Evolutionary conservation across 1,284 basidiomycete genomes (phyloP), one percentile per base, ranked within the genome.

Genomic region (Cutaneotrichosporon sp.): DNA sequence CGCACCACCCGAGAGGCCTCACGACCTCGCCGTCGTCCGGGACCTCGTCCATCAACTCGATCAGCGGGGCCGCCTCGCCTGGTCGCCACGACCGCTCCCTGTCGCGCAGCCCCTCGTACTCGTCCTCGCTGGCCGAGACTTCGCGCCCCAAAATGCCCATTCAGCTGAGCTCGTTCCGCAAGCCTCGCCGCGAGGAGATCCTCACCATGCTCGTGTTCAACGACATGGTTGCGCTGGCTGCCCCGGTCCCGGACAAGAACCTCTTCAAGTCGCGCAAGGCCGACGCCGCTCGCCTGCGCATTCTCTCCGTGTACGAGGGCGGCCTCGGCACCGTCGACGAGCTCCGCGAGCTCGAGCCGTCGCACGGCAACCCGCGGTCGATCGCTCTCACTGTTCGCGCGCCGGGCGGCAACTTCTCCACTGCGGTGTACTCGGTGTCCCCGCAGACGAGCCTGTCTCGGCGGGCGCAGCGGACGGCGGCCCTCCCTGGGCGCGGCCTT

Each of bases 151-250:
- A 20, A 63, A 67, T 8, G 45, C 58, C 22, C 61, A 62, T 33
- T 42, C 59, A 50, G 38, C 34, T 55, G n/a, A 29, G 29, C 34
- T 27, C 54, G 25, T 43, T 49, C 45, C 58, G 61, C 52, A 63
- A 62, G 36, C 36, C 46, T 20, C 62, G 67, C 36, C 73, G 73
- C 25, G 70, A 73, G 22, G 69, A 72, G 33, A 73, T 85, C 3
- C 84, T 86, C 68, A 71, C 68, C 7, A 82, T 83, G 47, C 83
- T 89, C 58, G 81, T 91, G 9, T 90, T 91, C 73, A 85, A 85
- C 42, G 89, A 91, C 79, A 68, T 90, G 38, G 73, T 90, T 24
- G 68, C 90, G 31, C 71, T 90, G 22, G 82, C 83, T 18, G 77
- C 77, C 29, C 75, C 75, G 11, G 43, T 70, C 46, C 78, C 71